These are phyloP conservation scores for Omphalea diandra DNA, from an alignment of 441 rosid species.

Conservation along the genomic window DNA sequence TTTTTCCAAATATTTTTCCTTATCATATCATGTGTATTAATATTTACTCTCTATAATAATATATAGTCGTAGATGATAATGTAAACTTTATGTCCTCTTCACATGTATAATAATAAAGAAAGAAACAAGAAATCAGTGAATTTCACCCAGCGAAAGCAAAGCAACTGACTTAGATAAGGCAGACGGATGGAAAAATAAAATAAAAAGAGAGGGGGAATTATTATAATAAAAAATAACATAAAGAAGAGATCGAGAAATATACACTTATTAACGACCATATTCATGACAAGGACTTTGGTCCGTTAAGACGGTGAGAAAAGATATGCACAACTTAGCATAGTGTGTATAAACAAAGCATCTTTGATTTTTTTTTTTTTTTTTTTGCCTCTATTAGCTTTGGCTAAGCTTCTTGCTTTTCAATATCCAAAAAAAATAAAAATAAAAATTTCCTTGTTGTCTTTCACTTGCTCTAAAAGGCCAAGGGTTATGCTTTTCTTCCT, in stretches of 20 bases:
- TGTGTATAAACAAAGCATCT: background rate
- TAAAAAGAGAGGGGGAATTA: background rate
- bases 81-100: conserved; percentile 27
- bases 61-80: background rate
- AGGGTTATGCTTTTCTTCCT: conserved; percentile 21
- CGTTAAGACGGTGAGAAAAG: background rate
- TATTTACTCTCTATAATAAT: background rate
- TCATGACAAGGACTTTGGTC: conserved; percentile 12
- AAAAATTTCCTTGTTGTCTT: background rate
- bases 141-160: conserved; percentile 33
- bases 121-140: conserved; percentile 33
- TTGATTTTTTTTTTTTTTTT: background rate
- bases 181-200: background rate
- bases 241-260: background rate
- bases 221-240: background rate
- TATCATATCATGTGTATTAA: too few species aligned
- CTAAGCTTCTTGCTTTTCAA: background rate
- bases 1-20: too few species aligned
- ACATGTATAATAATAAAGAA: conserved; percentile 25
- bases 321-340: background rate
- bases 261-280: background rate
- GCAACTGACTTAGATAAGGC: conserved; percentile 22
- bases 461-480: conserved; percentile 9
- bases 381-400: too few species aligned
- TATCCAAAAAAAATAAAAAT: background rate